Base-by-base conservation (phyloP, 306 rosid genomes). In the Citrullus mucosospermus region DNA sequence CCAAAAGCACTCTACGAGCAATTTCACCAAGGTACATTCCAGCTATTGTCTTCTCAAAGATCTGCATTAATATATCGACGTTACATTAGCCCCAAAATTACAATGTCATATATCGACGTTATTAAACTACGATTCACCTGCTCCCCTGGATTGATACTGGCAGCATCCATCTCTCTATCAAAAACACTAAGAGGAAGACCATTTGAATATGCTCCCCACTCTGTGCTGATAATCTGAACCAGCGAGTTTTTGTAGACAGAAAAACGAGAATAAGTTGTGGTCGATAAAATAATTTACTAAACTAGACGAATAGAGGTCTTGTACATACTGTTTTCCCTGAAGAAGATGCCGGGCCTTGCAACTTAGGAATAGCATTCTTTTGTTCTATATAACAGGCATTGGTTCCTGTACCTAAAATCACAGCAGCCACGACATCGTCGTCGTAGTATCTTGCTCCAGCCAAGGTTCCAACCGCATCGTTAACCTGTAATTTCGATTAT, bases 1-100 rank as follows among this genome's bases (percentile, higher is more conserved):
- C 82, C 53, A 89, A 78, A 61, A 94, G 82, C 70, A 89, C 95
- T 75, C 97, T 83, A 83, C 98, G 82, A 41, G 85, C 92, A 62
- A 92, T 94, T 88, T 94, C 98, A 6, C 98, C 98, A 7, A 94
- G 93, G 82, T 94, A 94, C 97, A 94, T 89, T 78, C 98, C 98
- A 63, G 98, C 84, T 78, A 94, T 89, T 54, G 96, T 90, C 89
- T 94, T 94, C 86, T 94, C 98, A 87, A 90, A 92, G 10, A 90
- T 92, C 98, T 94, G 83, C 53, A 34, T 41, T 17, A 22, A 22
- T 22, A 22, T 22, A 22, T 22, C 22, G 22, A 22, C 22, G 22
- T 22, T 5, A 22, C 56, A 70, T 9, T 55, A 73, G 30, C 9
- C 32, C 41, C 61, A 75, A 62, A 15, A 36, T 76, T 38, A 1